Conservation (phyloP, 1,284 basidiomycete genomes). For the Athelia sp. region DNA sequence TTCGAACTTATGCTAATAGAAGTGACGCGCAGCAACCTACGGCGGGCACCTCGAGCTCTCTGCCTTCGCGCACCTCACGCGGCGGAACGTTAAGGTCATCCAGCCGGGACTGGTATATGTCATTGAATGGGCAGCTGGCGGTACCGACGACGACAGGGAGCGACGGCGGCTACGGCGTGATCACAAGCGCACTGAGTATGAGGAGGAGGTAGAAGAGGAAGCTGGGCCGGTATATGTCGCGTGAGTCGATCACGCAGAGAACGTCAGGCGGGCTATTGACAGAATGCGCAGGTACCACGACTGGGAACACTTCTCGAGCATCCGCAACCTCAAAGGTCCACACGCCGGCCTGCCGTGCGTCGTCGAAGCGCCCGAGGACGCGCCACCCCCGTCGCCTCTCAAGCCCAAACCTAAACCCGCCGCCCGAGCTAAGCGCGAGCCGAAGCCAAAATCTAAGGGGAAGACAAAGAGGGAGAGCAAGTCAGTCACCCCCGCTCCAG, state of each 20-base stretch:
- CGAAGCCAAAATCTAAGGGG: conserved; percentile 25
- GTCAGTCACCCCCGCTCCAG: not conserved
- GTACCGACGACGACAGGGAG: conserved; percentile 31
- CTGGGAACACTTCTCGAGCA: conserved; percentile 93
- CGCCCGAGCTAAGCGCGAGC: conserved; percentile 12
- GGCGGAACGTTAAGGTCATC: conserved; percentile 82
- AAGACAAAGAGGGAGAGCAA: conserved; percentile 11
- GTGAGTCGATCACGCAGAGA: conserved; percentile 40
- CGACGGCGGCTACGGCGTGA: conserved; percentile 30
- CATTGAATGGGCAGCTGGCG: conserved; percentile 67
- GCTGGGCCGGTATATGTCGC: conserved; percentile 67
- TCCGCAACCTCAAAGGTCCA: conserved; percentile 82
- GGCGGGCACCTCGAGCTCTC: conserved; percentile 89
- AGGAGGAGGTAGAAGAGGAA: conserved; percentile 25
- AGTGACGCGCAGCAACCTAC: conserved; percentile 65
- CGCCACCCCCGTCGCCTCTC: conserved; percentile 1
- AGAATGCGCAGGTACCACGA: conserved; percentile 67
- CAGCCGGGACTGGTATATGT: conserved; percentile 85
- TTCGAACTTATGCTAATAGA: too few species aligned
- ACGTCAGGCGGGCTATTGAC: conserved; percentile 5
- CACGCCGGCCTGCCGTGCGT: conserved; percentile 76
- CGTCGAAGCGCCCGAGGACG: conserved; percentile 40
- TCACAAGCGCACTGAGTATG: conserved; percentile 27
- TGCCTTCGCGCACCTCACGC: conserved; percentile 80
- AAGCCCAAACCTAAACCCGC: conserved; percentile 2